Conservation (phyloP, 495 filamentous ascomycete species). For the Cercophora sp. region DNA sequence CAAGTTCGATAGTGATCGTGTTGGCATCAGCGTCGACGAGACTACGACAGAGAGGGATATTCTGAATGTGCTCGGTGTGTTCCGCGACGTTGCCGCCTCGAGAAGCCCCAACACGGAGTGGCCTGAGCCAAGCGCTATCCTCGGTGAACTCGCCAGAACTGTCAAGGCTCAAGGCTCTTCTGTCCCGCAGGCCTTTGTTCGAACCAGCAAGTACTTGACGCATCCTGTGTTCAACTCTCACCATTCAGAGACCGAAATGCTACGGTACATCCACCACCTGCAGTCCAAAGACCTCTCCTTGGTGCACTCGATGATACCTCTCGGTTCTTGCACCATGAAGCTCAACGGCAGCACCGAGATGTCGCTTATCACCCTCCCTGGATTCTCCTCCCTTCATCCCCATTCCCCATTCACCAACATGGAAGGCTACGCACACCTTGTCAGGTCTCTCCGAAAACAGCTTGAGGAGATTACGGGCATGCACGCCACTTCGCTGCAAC, state of each 20-base stretch:
- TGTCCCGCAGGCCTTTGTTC: too few species aligned
- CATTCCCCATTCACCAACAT: conserved; percentile 62
- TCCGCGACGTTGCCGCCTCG: conserved; percentile 10
- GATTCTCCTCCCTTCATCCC: conserved; percentile 85
- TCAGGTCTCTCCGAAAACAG: conserved; percentile 69
- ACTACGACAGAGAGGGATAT: conserved; percentile 31
- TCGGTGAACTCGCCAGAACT: too few species aligned
- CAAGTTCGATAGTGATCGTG: conserved; percentile 15
- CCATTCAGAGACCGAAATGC: conserved; percentile 93
- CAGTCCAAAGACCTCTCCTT: conserved; percentile 95
- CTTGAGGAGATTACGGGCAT: conserved; percentile 87
- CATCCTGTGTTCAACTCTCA: conserved; percentile 97
- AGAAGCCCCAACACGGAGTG: too few species aligned
- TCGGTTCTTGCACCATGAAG: conserved; percentile 99
- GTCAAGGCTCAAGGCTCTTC: too few species aligned
- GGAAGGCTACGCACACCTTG: conserved; percentile 65
- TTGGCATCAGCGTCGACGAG: conserved; percentile 44
- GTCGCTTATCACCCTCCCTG: conserved; percentile 76
- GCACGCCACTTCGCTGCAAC: conserved; percentile 84
- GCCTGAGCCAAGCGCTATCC: too few species aligned
- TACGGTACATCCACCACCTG: conserved; percentile 91
- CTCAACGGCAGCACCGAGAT: conserved; percentile 92
- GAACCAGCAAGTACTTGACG: conserved; percentile 71
- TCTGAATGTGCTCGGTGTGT: conserved; percentile 24
- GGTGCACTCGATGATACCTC: conserved; percentile 96